Evolutionary conservation across 345 rosid genomes (phyloP).

Genomic region (Aquilaria malaccensis): DNA sequence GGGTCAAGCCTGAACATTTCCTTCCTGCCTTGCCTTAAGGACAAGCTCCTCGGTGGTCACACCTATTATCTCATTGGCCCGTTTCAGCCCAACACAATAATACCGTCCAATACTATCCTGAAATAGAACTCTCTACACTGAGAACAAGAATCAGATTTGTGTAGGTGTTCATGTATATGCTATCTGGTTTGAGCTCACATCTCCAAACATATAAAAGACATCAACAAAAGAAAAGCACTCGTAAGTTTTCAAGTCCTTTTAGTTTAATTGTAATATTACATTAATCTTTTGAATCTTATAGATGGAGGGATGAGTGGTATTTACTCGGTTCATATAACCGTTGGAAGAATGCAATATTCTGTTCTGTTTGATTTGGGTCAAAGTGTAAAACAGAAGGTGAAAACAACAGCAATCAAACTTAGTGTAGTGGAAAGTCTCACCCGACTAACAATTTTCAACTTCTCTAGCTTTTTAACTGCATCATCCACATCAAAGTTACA

Average conservation of each 20-base stretch:
- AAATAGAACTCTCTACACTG: neutral
- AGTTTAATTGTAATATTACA: too few relatives aligned
- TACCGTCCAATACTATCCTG: constrained; percentile 82
- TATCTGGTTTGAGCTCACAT: too few relatives aligned
- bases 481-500: constrained; percentile 95
- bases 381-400: too few relatives aligned
- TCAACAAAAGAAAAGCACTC: neutral
- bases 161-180: too few relatives aligned
- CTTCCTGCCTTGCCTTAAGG: constrained; percentile 73
- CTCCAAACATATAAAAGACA: too few relatives aligned
- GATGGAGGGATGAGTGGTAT: too few relatives aligned
- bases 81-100: constrained; percentile 66
- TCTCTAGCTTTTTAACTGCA: constrained; percentile 84
- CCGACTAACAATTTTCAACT: constrained; percentile 70
- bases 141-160: neutral
- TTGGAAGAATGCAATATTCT: too few relatives aligned
- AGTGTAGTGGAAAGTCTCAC: constrained; percentile 22
- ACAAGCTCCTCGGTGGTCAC: constrained; percentile 88
- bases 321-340: too few relatives aligned
- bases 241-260: neutral
- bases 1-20: constrained; percentile 28
- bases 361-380: too few relatives aligned
- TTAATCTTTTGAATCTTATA: too few relatives aligned
- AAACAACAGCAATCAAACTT: neutral
- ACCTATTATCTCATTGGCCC: constrained; percentile 83